Conservation (phyloP, 345 rosid species). For the Laguncularia racemosa region DNA sequence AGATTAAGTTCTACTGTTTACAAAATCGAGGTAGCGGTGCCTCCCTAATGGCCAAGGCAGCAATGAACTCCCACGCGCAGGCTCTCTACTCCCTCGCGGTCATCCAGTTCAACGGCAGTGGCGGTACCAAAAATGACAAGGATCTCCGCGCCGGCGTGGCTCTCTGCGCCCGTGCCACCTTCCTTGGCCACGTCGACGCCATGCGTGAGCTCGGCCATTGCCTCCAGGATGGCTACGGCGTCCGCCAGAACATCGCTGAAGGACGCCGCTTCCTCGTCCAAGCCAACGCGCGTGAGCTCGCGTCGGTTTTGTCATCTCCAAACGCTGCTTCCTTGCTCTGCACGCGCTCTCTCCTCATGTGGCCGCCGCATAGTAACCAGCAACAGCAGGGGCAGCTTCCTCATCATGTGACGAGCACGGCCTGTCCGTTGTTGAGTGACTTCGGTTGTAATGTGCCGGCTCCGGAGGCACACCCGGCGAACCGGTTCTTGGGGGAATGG, state of each 20-base stretch:
- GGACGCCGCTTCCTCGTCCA: constrained; percentile 31
- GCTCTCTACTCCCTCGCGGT: constrained; percentile 29
- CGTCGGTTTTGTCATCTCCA: constrained; percentile 14
- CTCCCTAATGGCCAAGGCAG: constrained; percentile 29
- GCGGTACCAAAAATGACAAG: constrained; percentile 26
- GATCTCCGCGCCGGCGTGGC: constrained; percentile 31
- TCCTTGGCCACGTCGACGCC: constrained; percentile 30
- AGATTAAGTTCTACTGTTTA: constrained; percentile 29
- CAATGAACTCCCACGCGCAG: constrained; percentile 23
- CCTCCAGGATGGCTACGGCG: constrained; percentile 33
- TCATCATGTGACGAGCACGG: constrained; percentile 19
- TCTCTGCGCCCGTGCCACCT: constrained; percentile 28
- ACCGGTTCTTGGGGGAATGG: constrained; percentile 73
- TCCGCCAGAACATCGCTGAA: constrained; percentile 22
- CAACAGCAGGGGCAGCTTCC: constrained; percentile 13
- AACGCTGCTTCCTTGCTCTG: constrained; percentile 6
- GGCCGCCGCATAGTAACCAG: background rate
- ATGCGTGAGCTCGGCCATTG: constrained; percentile 32
- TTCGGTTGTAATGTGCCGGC: constrained; percentile 99
- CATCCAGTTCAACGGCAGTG: constrained; percentile 34
- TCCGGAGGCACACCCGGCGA: constrained; percentile 80
- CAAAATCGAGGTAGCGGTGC: constrained; percentile 24
- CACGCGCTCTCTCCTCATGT: constrained; percentile 9
- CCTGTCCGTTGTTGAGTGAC: constrained; percentile 81
- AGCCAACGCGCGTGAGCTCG: constrained; percentile 30